Conservation (phyloP, 1,284 basidiomycete species). For the Macrocystidia cucumis region DNA sequence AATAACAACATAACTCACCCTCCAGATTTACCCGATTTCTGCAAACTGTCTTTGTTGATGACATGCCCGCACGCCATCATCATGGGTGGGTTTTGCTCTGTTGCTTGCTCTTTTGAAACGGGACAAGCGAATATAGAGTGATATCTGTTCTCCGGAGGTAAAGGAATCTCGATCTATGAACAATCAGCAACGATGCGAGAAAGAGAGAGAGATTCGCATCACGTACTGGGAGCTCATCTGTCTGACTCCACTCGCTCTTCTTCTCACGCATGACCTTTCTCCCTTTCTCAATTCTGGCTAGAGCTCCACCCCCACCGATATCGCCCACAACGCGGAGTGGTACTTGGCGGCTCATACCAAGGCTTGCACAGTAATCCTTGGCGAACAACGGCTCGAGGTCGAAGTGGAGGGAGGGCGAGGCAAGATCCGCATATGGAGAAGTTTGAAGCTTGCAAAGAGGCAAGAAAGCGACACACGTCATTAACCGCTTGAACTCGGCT, state of each 20-base stretch:
- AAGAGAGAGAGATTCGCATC: slow-evolving; percentile 1
- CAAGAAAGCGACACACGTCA: slow-evolving; percentile 69
- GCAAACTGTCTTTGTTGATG: slow-evolving; percentile 82
- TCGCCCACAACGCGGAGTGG: slow-evolving; percentile 85
- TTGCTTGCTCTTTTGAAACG: slow-evolving; percentile 95
- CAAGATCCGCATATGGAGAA: slow-evolving; percentile 73
- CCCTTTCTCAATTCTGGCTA: slow-evolving; percentile 89
- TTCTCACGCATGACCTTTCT: slow-evolving; percentile 87
- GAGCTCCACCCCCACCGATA: slow-evolving; percentile 84
- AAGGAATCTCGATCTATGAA: slow-evolving; percentile 86
- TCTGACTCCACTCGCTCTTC: slow-evolving; percentile 87
- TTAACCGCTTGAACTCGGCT: slow-evolving; percentile 68
- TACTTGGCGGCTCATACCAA: slow-evolving; percentile 84
- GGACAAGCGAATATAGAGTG: slow-evolving; percentile 98
- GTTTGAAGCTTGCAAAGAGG: slow-evolving; percentile 52
- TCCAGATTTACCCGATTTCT: slow-evolving; percentile 78
- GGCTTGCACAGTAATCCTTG: slow-evolving; percentile 82
- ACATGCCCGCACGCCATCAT: slow-evolving; percentile 97
- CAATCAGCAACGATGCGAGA: slow-evolving; percentile 7
- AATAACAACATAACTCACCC: slow-evolving; percentile 53
- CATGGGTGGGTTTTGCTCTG: slow-evolving; percentile 92
- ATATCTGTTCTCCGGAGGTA: slow-evolving; percentile 81
- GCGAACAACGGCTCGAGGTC: slow-evolving; percentile 80
- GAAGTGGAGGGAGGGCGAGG: slow-evolving; percentile 58
- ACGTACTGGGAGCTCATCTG: slow-evolving; percentile 84